phyloP scores from a whole-genome alignment of 108 stramenopile species.

The Cyclotella cryptica region DNA sequence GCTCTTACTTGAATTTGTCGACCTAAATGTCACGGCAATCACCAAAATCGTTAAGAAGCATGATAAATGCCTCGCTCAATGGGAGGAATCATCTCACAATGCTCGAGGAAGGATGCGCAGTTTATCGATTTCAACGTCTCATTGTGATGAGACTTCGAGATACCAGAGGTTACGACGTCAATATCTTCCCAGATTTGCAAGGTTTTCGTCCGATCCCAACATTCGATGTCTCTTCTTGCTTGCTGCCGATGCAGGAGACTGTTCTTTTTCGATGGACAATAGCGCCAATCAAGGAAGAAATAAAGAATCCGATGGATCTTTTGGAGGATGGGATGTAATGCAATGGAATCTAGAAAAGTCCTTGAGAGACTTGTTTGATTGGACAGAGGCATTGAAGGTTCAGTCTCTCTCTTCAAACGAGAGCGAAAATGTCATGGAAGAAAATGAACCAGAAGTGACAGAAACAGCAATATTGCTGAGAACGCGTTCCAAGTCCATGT shows the following conservation, averaged over 20 bases:
- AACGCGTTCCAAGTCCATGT: background rate
- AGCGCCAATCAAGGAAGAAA: background rate
- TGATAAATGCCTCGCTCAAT: constrained; percentile 60
- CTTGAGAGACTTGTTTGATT: constrained; percentile 28
- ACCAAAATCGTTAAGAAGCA: constrained; percentile 90
- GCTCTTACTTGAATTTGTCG: constrained; percentile 65
- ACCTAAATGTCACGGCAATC: constrained; percentile 68
- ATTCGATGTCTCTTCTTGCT: constrained; percentile 41
- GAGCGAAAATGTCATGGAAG: background rate
- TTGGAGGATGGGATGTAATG: constrained; percentile 46
- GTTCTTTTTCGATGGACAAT: background rate
- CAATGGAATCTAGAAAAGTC: constrained; percentile 35
- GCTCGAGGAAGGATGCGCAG: background rate
- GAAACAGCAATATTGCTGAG: background rate
- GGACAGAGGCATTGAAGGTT: constrained; percentile 24
- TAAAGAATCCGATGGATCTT: constrained; percentile 2
- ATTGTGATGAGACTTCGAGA: background rate
- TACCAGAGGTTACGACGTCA: constrained; percentile 43
- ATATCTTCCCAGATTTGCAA: constrained; percentile 44
- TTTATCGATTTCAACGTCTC: background rate
- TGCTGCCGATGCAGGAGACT: constrained; percentile 42
- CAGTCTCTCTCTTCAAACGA: background rate
- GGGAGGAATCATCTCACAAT: constrained; percentile 12
- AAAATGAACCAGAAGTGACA: background rate
- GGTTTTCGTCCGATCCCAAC: constrained; percentile 37